A percentile compares a stretch with the other conserved stretches of the same genome.
Evolutionary conservation across 371 early-diverging fungal species (phyloP).

Genomic region (Edhazardia aedis): DNA sequence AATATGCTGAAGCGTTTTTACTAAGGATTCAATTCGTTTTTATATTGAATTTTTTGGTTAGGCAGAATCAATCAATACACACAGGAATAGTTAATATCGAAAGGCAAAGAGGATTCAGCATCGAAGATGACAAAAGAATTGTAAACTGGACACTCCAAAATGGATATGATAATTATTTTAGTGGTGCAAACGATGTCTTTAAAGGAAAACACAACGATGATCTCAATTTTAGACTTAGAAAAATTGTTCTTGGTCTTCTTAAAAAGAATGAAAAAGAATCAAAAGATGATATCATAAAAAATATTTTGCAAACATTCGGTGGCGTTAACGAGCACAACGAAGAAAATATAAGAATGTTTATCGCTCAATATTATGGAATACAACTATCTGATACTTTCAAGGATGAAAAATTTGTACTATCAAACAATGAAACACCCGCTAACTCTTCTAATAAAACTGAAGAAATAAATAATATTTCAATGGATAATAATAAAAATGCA

Average conservation of each 20-base stretch:
- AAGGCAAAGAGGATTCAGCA: slow-evolving; percentile 35
- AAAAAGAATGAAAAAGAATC: slow-evolving; percentile 35
- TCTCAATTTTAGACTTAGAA: slow-evolving; percentile 41
- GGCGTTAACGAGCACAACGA: neutral
- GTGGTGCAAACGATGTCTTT: slow-evolving; percentile 7
- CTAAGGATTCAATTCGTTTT: slow-evolving; percentile 34
- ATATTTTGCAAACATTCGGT: neutral
- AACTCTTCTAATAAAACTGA: no score
- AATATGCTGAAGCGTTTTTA: slow-evolving; percentile 27
- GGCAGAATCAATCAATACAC: no score
- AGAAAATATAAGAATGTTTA: no score
- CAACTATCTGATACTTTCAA: no score
- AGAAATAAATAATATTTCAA: no score
- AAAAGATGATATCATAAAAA: slow-evolving; percentile 4
- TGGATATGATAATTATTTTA: slow-evolving; percentile 44
- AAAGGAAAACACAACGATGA: slow-evolving; percentile 36
- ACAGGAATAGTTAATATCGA: slow-evolving; percentile 20
- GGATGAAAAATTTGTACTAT: no score
- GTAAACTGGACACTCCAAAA: slow-evolving; percentile 15
- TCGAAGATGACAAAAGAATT: slow-evolving; percentile 41
- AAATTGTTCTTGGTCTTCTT: slow-evolving; percentile 35
- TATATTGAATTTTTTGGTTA: slow-evolving; percentile 21
- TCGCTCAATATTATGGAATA: no score
- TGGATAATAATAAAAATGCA: no score
- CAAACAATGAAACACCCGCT: no score